Base-by-base conservation (phyloP, 495 filamentous ascomycete genomes). In the Penicillium canariense region DNA sequence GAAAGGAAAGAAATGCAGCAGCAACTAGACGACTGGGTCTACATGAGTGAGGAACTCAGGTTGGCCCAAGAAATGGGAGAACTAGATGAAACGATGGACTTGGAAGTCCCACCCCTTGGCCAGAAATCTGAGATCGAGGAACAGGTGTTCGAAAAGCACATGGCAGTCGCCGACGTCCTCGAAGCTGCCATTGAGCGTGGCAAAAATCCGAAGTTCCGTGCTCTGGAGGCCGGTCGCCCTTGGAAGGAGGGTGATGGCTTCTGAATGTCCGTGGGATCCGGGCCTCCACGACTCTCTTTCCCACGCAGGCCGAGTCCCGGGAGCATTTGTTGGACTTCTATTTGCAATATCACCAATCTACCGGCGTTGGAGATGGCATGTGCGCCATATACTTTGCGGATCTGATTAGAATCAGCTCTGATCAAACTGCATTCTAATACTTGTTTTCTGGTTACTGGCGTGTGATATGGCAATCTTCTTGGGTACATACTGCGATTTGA, bases 191-290 rank as follows among this genome's bases (percentile, higher is more conserved):
- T 79, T 11, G 60, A 74, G 47, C 72, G 77, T 34, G 84, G 84
- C 0, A 65, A 73, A 28, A 71, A 84, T 62, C 79, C 83, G 0
- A 62, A 59, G 50, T 62, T 70, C 43, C 66, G 84, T 51, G 83
- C 83, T 23, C 25, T 63, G 53, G 82, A 84, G 56, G 74, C 69
- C 11, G 80, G 81, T 38, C 74, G 80, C 43, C 56, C 62, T 26
- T 82, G 76, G 76, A 73, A 77, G 30, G 75, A 79, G 34, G 80
- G 77, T 5, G 79, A 83, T 62, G 78, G 76, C n/a, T 81, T 74
- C 52, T 75, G 55, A n/a, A n/a, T n/a, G 65, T 14, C 30, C 34
- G 12, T 9, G 17, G 50, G 54, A 30, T 10, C 35, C 30, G 15
- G 39, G 25, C 23, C 27, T 14, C 50, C 25, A 30, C 26, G 2